Evolutionary conservation across 2,329 filamentous ascomycete species (phyloP).

Genomic region (Talaromyces sp.): DNA sequence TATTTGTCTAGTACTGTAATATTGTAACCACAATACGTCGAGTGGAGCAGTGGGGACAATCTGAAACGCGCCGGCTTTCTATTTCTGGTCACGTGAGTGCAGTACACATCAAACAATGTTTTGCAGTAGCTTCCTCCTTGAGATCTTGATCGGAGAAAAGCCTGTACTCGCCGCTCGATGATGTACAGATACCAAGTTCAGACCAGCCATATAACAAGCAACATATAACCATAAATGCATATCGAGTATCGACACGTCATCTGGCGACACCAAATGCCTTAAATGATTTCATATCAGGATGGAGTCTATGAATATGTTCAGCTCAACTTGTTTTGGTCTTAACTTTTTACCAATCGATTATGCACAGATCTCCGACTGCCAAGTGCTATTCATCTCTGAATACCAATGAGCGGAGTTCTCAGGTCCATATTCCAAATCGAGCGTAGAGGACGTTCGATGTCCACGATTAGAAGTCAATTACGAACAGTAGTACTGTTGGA

Average conservation of each 20-base stretch:
- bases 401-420: neutral
- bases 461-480: neutral
- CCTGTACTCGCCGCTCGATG: neutral
- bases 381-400: neutral
- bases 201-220: neutral
- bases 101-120: neutral
- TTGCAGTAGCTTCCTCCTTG: neutral
- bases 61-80: neutral
- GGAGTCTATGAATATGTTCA: neutral
- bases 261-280: neutral
- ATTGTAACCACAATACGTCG: neutral
- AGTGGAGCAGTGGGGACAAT: neutral
- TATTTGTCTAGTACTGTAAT: neutral
- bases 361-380: neutral
- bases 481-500: too few relatives aligned
- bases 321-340: neutral
- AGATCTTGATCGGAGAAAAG: neutral
- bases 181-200: neutral
- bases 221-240: neutral
- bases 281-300: neutral
- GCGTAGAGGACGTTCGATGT: neutral
- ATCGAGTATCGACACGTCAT: neutral
- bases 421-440: neutral
- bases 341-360: neutral
- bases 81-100: neutral